Conservation (phyloP, 169 alveolate genomes). For the Cryptosporidium viatorum region DNA sequence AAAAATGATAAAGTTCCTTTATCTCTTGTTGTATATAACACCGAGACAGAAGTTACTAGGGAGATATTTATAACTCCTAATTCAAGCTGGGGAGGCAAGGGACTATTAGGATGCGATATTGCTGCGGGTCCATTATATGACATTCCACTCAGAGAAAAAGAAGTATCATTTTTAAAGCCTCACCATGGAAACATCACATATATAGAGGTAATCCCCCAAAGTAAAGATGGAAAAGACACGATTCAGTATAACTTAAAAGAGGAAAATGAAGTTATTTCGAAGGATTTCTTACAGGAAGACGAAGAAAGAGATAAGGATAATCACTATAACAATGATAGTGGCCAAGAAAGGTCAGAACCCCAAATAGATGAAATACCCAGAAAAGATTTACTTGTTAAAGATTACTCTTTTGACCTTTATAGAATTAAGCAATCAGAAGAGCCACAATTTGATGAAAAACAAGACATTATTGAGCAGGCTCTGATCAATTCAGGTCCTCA, state of each 20-base stretch:
- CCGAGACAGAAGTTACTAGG: constrained; percentile 36
- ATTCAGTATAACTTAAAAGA: neutral
- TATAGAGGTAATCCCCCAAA: neutral
- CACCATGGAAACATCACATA: neutral
- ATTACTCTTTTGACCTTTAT: constrained; percentile 29
- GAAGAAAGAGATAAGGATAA: neutral
- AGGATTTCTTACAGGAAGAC: neutral
- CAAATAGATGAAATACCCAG: neutral
- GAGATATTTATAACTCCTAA: constrained; percentile 40
- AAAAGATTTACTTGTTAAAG: constrained; percentile 1
- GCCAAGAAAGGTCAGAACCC: neutral
- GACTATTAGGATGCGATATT: constrained; percentile 63
- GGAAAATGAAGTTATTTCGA: neutral
- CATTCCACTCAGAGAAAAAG: constrained; percentile 55
- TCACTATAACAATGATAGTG: neutral
- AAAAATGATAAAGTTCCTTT: constrained; percentile 12
- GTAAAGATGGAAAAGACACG: neutral
- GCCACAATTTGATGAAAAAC: neutral
- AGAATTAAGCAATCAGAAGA: constrained; percentile 15
- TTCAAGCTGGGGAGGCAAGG: constrained; percentile 71
- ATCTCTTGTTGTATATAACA: constrained; percentile 20
- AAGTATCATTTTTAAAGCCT: constrained; percentile 2
- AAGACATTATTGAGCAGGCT: constrained; percentile 28
- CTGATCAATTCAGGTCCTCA: neutral
- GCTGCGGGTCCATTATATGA: constrained; percentile 56